Conservation (phyloP, 441 rosid species). For the Populus tomentosa region DNA sequence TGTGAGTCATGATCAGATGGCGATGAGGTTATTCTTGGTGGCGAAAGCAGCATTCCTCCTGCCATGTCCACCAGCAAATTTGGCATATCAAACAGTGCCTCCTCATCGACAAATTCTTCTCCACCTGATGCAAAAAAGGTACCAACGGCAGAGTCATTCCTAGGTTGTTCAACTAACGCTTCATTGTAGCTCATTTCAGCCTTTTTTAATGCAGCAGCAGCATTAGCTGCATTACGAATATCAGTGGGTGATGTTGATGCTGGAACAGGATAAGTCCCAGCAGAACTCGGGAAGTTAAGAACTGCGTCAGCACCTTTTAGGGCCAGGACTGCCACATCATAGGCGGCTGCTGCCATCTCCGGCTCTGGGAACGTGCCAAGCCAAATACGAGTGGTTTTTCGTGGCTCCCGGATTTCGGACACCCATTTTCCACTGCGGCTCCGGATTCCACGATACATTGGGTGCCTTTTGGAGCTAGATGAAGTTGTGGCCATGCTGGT, state of each 20-base stretch:
- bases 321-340: conserved; percentile 75
- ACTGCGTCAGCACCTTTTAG: conserved; percentile 58
- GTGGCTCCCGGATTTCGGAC: conserved; percentile 84
- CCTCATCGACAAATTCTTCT: conserved; percentile 67
- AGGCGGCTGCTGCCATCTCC: conserved; percentile 85
- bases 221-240: conserved; percentile 61
- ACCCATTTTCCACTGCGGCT: conserved; percentile 84
- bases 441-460: conserved; percentile 63
- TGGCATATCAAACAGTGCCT: conserved; percentile 71
- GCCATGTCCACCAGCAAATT: conserved; percentile 85
- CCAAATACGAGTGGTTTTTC: conserved; percentile 83
- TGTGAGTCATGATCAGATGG: conserved; percentile 46
- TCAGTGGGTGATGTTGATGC: conserved; percentile 53
- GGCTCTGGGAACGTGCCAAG: conserved; percentile 70
- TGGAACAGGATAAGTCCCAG: conserved; percentile 52
- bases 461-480: conserved; percentile 36
- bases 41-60: conserved; percentile 78
- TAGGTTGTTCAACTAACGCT: not conserved
- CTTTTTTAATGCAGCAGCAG: conserved; percentile 44
- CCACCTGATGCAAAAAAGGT: not conserved
- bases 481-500: conserved; percentile 20
- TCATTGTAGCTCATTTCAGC: conserved; percentile 11
- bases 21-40: conserved; percentile 62
- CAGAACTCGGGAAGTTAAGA: conserved; percentile 63
- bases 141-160: not conserved